These are phyloP conservation scores for Didymosphaeria variabile DNA, from an alignment of 2,329 filamentous ascomycete genomes.

Conservation along the genomic window DNA sequence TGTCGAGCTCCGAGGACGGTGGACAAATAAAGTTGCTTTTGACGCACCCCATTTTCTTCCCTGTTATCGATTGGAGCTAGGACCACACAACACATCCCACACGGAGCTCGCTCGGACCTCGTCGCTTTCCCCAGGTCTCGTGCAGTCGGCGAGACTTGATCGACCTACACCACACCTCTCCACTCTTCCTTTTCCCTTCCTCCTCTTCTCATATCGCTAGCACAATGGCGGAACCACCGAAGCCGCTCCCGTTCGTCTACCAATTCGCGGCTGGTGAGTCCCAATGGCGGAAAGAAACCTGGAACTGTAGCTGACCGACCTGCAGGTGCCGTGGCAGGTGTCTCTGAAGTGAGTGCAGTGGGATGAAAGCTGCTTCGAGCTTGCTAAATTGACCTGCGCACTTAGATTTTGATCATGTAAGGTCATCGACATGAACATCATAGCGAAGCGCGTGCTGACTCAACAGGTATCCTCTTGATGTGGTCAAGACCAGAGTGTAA, in stretches of 20 bases:
- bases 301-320: slow-evolving; percentile 39
- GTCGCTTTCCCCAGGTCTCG: slow-evolving; percentile 41
- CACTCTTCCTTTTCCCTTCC: slow-evolving; percentile 17
- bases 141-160: slow-evolving; percentile 19
- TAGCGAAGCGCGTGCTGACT: slow-evolving; percentile 7
- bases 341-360: slow-evolving; percentile 81
- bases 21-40: slow-evolving; percentile 4
- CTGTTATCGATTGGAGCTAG: slow-evolving; percentile 34
- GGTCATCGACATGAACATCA: slow-evolving; percentile 8
- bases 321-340: slow-evolving; percentile 89
- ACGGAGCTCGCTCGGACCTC: slow-evolving; percentile 29
- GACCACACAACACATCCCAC: slow-evolving; percentile 39
- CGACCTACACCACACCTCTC: slow-evolving; percentile 24
- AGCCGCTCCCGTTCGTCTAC: slow-evolving; percentile 90
- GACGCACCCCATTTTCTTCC: slow-evolving; percentile 3
- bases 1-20: neutral
- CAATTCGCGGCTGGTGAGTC: slow-evolving; percentile 88
- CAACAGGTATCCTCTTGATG: slow-evolving; percentile 93
- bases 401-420: slow-evolving; percentile 87
- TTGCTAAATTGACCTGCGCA: slow-evolving; percentile 37
- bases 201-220: slow-evolving; percentile 19
- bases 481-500: slow-evolving; percentile 97
- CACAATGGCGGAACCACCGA: slow-evolving; percentile 61
- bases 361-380: slow-evolving; percentile 16
- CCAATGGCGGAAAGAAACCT: slow-evolving; percentile 29